phyloP scores from a whole-genome alignment of 371 early-diverging fungal species.

The Mortierella sp. region DNA sequence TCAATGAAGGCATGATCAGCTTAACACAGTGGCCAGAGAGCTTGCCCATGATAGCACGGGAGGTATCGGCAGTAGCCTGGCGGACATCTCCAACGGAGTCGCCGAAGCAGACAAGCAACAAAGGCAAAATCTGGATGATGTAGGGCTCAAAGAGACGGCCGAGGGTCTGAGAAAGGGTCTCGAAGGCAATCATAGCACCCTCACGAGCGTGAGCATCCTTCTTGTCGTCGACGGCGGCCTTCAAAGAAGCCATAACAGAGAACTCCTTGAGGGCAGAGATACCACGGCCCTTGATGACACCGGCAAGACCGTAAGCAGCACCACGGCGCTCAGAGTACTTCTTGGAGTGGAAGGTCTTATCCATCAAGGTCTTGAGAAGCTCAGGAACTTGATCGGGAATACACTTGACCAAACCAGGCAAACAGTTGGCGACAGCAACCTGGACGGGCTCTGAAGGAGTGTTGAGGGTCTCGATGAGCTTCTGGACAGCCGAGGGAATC shows the following conservation, averaged over 20 bases:
- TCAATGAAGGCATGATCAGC: slow-evolving; percentile 91
- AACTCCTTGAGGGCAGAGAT: slow-evolving; percentile 89
- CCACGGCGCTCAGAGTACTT: slow-evolving; percentile 95
- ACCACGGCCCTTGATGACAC: slow-evolving; percentile 94
- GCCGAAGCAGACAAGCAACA: slow-evolving; percentile 90
- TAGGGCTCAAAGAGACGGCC: slow-evolving; percentile 98
- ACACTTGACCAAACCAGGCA: slow-evolving; percentile 92
- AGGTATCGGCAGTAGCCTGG: slow-evolving; percentile 92
- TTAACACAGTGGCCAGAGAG: slow-evolving; percentile 97
- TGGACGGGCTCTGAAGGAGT: slow-evolving; percentile 98
- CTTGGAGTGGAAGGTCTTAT: slow-evolving; percentile 77
- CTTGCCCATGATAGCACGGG: slow-evolving; percentile 96
- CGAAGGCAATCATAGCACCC: slow-evolving; percentile 96
- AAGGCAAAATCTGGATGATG: slow-evolving; percentile 92
- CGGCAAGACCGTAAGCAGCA: slow-evolving; percentile 98
- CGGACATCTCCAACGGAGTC: slow-evolving; percentile 92
- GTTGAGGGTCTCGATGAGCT: slow-evolving; percentile 89
- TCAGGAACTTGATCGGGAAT: slow-evolving; percentile 74
- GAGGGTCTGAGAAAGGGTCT: slow-evolving; percentile 86
- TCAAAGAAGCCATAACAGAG: slow-evolving; percentile 84
- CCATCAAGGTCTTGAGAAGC: slow-evolving; percentile 77
- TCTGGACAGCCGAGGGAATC: slow-evolving; percentile 86
- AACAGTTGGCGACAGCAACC: slow-evolving; percentile 92
- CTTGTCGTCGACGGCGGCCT: slow-evolving; percentile 87
- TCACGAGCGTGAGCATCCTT: slow-evolving; percentile 83